Conservation (phyloP, 768 basidiomycete species). For the Pisolithus tinctorius region DNA sequence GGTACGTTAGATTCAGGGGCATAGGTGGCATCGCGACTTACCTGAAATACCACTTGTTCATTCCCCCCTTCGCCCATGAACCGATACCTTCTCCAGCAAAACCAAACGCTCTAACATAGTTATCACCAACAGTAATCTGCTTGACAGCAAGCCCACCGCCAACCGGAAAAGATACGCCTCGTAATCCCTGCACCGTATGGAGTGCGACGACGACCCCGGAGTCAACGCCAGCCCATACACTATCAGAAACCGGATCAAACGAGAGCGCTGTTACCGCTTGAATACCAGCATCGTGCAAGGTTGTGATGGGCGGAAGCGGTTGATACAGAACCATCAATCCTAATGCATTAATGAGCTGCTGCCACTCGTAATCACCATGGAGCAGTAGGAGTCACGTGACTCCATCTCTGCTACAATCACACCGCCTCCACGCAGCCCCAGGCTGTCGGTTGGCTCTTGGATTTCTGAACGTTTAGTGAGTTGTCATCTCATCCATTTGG, state of each 20-base stretch:
- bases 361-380: too few relatives aligned
- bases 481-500: too few relatives aligned
- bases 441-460: too few relatives aligned
- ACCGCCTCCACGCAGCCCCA: too few relatives aligned
- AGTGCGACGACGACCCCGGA: constrained; percentile 65
- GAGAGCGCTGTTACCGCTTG: constrained; percentile 68
- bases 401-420: too few relatives aligned
- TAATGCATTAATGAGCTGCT: too few relatives aligned
- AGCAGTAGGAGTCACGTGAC: too few relatives aligned
- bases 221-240: constrained; percentile 78
- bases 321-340: constrained; percentile 16
- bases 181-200: constrained; percentile 54
- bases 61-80: constrained; percentile 78
- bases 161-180: constrained; percentile 69
- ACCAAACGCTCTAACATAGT: constrained; percentile 63
- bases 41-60: constrained; percentile 79
- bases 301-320: constrained; percentile 9
- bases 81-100: constrained; percentile 60
- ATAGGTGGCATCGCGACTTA: constrained; percentile 28
- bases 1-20: constrained; percentile 12
- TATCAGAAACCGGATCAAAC: constrained; percentile 89
- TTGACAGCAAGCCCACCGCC: constrained; percentile 64
- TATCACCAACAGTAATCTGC: constrained; percentile 72
- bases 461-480: too few relatives aligned
- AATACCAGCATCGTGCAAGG: constrained; percentile 4